Evolutionary conservation across 345 rosid genomes (phyloP).

Genomic region (Lepidium didymum): DNA sequence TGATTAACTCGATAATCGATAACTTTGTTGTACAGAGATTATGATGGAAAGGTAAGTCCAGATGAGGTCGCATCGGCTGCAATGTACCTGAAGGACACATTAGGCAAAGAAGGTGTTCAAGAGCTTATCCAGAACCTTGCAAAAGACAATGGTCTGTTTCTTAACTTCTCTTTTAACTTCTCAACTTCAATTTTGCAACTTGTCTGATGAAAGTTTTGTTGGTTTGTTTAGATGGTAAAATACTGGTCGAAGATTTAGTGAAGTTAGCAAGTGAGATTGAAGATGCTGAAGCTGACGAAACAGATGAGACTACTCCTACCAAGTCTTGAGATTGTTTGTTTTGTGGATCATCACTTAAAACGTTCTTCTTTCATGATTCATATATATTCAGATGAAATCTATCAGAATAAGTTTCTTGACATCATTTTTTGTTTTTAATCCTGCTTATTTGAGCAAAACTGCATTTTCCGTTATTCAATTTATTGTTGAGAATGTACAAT

Average conservation of each 20-base stretch:
- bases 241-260: conserved; percentile 77
- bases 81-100: conserved; percentile 68
- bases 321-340: conserved; percentile 26
- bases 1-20: background rate
- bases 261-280: conserved; percentile 65
- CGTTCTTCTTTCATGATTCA: background rate
- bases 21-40: conserved; percentile 50
- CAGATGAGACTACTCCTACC: conserved; percentile 26
- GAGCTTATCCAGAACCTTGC: conserved; percentile 85
- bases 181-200: background rate
- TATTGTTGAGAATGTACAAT: no score
- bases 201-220: background rate
- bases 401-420: background rate
- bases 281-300: conserved; percentile 39
- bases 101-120: conserved; percentile 83
- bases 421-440: background rate
- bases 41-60: conserved; percentile 86
- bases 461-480: no score
- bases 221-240: conserved; percentile 61
- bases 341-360: background rate
- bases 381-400: background rate
- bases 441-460: no score
- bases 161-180: background rate
- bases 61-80: conserved; percentile 96
- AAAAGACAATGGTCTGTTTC: conserved; percentile 57